Evolutionary conservation across 2,329 filamentous ascomycete genomes (phyloP).

Genomic region (Didymella pinodella): DNA sequence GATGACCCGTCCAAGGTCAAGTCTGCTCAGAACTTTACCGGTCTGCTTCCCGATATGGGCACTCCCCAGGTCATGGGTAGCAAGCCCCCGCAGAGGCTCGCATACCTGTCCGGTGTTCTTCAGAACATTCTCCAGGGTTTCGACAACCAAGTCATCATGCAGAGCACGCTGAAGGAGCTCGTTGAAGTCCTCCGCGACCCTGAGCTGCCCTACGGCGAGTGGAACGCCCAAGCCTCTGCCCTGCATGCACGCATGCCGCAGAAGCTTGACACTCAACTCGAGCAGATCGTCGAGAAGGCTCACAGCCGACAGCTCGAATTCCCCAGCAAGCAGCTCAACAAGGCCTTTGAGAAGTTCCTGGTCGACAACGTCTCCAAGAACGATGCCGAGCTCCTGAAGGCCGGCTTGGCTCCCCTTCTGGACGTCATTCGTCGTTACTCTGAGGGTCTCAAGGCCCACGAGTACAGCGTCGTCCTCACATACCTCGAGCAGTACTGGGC

Average conservation of each 20-base stretch:
- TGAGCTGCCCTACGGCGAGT: slow-evolving; percentile 94
- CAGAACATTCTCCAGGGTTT: slow-evolving; percentile 90
- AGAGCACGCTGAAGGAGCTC: slow-evolving; percentile 81
- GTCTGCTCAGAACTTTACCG: slow-evolving; percentile 92
- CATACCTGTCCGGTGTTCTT: slow-evolving; percentile 77
- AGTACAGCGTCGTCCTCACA: slow-evolving; percentile 80
- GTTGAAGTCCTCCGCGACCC: slow-evolving; percentile 89
- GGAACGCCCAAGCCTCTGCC: slow-evolving; percentile 93
- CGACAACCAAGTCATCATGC: slow-evolving; percentile 98
- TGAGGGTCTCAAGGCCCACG: slow-evolving; percentile 89
- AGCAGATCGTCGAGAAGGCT: slow-evolving; percentile 84
- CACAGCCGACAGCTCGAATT: slow-evolving; percentile 83
- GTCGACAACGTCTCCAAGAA: slow-evolving; percentile 79
- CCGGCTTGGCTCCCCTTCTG: slow-evolving; percentile 76
- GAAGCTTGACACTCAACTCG: slow-evolving; percentile 83
- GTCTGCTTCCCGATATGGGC: slow-evolving; percentile 86
- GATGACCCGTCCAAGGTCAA: slow-evolving; percentile 97
- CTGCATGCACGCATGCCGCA: slow-evolving; percentile 97
- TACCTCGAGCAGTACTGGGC: slow-evolving; percentile 84
- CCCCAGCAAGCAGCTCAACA: slow-evolving; percentile 84
- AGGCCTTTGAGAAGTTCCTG: slow-evolving; percentile 85
- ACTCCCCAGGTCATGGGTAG: slow-evolving; percentile 85
- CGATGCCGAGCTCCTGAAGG: slow-evolving; percentile 77
- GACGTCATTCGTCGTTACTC: slow-evolving; percentile 80
- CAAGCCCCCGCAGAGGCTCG: slow-evolving; percentile 90